phyloP scores from a whole-genome alignment of 1,284 basidiomycete species.

The Waitea zeae region DNA sequence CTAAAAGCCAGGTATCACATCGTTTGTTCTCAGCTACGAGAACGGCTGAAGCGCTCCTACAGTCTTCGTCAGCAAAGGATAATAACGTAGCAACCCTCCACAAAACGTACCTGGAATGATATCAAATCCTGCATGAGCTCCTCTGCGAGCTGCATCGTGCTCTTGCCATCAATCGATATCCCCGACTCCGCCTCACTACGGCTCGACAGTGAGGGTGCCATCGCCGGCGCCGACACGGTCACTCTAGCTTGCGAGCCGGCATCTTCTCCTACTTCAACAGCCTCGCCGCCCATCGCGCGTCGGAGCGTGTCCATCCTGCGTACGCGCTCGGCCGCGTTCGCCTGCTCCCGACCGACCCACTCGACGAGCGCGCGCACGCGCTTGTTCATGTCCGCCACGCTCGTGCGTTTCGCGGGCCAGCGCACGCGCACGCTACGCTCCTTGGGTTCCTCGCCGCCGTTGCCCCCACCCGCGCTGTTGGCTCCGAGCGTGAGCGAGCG shows the following conservation, averaged over 20 bases:
- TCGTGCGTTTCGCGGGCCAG: conserved; percentile 89
- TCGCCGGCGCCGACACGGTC: conserved; percentile 3
- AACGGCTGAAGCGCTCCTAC: too few species aligned
- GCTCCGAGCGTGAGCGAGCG: conserved; percentile 64
- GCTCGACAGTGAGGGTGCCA: conserved; percentile 7
- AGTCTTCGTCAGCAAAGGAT: too few species aligned
- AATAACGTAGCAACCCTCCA: too few species aligned
- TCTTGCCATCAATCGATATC: conserved; percentile 3
- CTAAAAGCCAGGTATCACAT: too few species aligned
- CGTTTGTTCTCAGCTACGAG: too few species aligned
- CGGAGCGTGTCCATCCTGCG: conserved; percentile 53
- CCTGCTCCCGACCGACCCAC: conserved; percentile 79
- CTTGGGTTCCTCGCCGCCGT: conserved; percentile 21
- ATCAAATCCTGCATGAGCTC: conserved; percentile 78
- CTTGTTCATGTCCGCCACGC: conserved; percentile 94
- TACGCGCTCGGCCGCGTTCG: conserved; percentile 53
- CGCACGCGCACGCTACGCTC: conserved; percentile 87
- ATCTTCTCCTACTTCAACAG: conserved; percentile 3
- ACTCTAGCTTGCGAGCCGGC: neutral
- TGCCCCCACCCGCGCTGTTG: conserved; percentile 26
- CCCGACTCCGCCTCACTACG: conserved; percentile 10
- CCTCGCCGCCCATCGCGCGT: conserved; percentile 25
- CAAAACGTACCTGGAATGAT: conserved; percentile 74
- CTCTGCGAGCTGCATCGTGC: conserved; percentile 72
- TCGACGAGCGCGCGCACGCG: conserved; percentile 83